Evolutionary conservation across 2,329 filamentous ascomycete species (phyloP).

Genomic region (Cladosporium sp.): DNA sequence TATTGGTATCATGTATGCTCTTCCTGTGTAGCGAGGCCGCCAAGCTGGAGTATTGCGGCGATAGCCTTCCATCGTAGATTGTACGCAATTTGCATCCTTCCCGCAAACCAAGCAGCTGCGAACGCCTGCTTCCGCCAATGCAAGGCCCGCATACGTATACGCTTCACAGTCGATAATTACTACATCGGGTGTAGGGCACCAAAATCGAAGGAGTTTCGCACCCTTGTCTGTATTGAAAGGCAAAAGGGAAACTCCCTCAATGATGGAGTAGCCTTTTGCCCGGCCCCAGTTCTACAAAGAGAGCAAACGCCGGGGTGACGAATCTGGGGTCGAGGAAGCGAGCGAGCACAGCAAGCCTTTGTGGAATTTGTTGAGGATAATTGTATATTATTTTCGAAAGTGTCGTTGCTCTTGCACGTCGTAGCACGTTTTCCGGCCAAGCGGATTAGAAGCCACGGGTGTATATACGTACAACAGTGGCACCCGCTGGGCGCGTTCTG

Average conservation of each 20-base stretch:
- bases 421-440: neutral
- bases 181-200: neutral
- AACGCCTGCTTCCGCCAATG: neutral
- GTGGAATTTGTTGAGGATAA: neutral
- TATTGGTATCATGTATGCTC: neutral
- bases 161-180: neutral
- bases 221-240: conserved; percentile 8
- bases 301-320: neutral
- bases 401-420: neutral
- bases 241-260: neutral
- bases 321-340: conserved; percentile 1
- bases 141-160: neutral
- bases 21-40: neutral
- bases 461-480: neutral
- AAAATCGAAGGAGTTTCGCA: neutral
- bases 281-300: conserved; percentile 1
- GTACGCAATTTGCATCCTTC: conserved; percentile 3
- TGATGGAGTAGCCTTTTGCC: neutral
- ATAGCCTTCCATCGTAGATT: neutral
- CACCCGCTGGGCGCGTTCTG: neutral
- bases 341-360: neutral
- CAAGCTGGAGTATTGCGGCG: neutral
- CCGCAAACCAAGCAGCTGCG: neutral
- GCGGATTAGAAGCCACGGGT: neutral
- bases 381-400: neutral